A percentile compares a stretch with the other conserved stretches of the same genome.
These are phyloP conservation scores for Mycena rebaudengoi DNA, from an alignment of 768 basidiomycete species.

Conservation along the genomic window DNA sequence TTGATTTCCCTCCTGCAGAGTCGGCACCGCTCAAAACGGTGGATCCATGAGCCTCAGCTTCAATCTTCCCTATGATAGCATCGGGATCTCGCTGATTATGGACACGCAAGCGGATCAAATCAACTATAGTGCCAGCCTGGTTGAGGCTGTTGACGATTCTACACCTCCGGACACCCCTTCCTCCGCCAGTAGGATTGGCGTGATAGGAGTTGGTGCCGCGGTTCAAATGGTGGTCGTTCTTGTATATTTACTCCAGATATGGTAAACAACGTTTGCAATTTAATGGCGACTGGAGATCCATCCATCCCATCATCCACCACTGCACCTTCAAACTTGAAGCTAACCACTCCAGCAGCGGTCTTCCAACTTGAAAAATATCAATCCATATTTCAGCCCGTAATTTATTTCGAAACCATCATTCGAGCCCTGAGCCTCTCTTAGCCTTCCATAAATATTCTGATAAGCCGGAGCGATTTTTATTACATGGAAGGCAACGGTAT, in stretches of 20 bases:
- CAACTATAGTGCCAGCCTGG: not conserved
- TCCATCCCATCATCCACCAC: too few species aligned
- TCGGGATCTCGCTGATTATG: not conserved
- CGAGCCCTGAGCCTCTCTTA: too few species aligned
- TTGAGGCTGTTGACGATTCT: not conserved
- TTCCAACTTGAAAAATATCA: too few species aligned
- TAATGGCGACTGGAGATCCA: not conserved
- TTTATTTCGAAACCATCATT: too few species aligned
- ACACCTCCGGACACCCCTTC: not conserved
- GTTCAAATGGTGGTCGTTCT: not conserved
- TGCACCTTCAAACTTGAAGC: too few species aligned
- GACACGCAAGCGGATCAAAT: not conserved
- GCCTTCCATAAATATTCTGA: too few species aligned
- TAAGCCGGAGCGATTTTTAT: too few species aligned
- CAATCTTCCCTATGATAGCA: not conserved
- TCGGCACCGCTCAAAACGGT: not conserved
- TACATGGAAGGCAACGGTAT: too few species aligned
- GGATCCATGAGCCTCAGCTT: not conserved
- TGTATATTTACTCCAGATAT: not conserved
- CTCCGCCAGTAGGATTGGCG: not conserved
- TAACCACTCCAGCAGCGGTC: too few species aligned
- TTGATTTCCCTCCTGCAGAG: not conserved
- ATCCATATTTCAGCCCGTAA: too few species aligned
- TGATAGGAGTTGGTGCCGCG: not conserved
- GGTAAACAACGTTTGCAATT: not conserved